Evolutionary conservation across 345 rosid species (phyloP).

Genomic region (Jatropha curcas): DNA sequence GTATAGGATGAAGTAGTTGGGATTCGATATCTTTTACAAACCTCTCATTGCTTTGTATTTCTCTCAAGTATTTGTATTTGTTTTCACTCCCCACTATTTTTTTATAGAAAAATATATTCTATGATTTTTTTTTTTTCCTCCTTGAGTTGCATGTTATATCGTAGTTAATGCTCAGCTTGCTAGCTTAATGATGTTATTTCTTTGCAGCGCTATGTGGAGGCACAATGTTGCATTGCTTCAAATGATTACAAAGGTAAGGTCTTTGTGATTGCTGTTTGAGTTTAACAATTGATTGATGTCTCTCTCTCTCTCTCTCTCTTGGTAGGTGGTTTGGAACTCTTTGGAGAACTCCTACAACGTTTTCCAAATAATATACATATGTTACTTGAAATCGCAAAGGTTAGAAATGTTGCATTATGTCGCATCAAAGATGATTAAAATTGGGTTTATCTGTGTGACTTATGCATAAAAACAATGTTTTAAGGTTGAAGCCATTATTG

Average conservation of each 20-base stretch:
- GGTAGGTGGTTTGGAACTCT: constrained; percentile 90
- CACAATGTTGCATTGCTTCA: constrained; percentile 84
- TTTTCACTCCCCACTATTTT: neutral
- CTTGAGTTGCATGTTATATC: constrained; percentile 7
- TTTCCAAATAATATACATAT: constrained; percentile 86
- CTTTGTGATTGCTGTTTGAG: neutral
- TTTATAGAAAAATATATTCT: neutral
- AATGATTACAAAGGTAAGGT: constrained; percentile 88
- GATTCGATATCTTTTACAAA: constrained; percentile 9
- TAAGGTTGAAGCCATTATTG: constrained; percentile 92
- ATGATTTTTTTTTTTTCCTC: neutral
- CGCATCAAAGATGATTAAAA: constrained; percentile 5
- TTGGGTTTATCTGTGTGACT: constrained; percentile 20
- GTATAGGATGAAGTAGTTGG: constrained; percentile 31
- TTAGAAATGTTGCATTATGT: constrained; percentile 34
- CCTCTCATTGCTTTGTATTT: constrained; percentile 11
- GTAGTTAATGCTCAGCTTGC: constrained; percentile 3
- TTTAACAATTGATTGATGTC: constrained; percentile 5
- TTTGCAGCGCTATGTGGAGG: constrained; percentile 95
- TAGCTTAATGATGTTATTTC: constrained; percentile 19
- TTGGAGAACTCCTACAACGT: constrained; percentile 77
- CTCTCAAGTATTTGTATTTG: neutral
- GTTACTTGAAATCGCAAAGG: constrained; percentile 97
- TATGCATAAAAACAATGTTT: constrained; percentile 24
- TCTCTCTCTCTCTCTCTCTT: constrained; percentile 6